Evolutionary conservation across 164 flowering plant species (phyloP).

Genomic region (Amborella trichopoda): DNA sequence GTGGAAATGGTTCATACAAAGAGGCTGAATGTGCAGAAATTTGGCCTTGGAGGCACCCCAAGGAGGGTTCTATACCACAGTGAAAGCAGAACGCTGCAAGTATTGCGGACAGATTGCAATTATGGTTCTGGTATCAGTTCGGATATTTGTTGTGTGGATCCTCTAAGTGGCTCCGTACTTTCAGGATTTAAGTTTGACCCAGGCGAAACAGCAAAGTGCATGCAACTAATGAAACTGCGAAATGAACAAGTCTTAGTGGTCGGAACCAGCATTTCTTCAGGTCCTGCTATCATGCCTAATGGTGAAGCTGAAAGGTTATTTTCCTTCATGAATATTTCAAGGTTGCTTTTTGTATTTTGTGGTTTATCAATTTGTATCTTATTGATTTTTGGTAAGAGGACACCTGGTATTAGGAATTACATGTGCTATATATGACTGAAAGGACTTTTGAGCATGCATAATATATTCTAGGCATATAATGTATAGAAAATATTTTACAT

Average conservation of each 20-base stretch:
- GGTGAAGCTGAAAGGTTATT: conserved; percentile 96
- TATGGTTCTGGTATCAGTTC: conserved; percentile 43
- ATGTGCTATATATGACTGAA: too few species aligned
- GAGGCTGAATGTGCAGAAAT: conserved; percentile 95
- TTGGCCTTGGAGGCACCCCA: conserved; percentile 80
- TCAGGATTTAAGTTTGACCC: conserved; percentile 51
- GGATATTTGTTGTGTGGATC: conserved; percentile 88
- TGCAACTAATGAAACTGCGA: conserved; percentile 77
- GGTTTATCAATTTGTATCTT: too few species aligned
- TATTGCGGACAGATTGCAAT: conserved; percentile 67
- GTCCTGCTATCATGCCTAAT: conserved; percentile 92
- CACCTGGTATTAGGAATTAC: too few species aligned
- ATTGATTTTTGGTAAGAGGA: too few species aligned
- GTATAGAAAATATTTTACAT: too few species aligned
- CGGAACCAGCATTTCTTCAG: conserved; percentile 77
- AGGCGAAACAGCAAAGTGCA: conserved; percentile 88
- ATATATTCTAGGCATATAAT: too few species aligned
- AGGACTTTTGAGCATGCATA: too few species aligned
- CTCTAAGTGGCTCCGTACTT: conserved; percentile 62
- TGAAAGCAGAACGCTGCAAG: conserved; percentile 73
- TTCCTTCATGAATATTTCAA: neutral
- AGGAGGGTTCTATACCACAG: conserved; percentile 79
- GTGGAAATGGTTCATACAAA: conserved; percentile 90
- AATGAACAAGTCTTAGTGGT: conserved; percentile 70
- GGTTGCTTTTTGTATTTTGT: too few species aligned